These are phyloP conservation scores for Eucalyptus guilfoylei DNA, from an alignment of 345 rosid genomes.

Conservation along the genomic window DNA sequence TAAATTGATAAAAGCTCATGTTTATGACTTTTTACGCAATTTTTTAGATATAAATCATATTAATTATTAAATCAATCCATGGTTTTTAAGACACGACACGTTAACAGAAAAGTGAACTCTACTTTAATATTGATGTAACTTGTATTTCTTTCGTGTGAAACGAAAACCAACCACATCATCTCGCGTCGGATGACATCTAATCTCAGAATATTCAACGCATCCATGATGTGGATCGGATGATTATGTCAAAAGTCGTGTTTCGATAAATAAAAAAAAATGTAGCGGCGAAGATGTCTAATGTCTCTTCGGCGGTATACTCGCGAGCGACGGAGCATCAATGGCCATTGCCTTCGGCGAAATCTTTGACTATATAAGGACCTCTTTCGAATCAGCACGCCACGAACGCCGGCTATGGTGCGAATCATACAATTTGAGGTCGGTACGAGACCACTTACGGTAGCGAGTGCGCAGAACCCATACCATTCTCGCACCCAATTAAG, in stretches of 20 bases:
- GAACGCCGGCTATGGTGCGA: neutral
- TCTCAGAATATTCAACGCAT: neutral
- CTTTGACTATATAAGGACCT: neutral
- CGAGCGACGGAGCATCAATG: neutral
- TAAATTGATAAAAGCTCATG: accelerated
- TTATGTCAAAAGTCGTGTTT: neutral
- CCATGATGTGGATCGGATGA: neutral
- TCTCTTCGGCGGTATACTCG: neutral
- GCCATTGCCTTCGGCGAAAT: neutral
- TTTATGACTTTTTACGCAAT: too few species aligned
- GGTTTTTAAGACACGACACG: neutral
- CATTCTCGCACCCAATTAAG: neutral
- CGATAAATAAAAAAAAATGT: neutral
- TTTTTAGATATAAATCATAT: neutral
- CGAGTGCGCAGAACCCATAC: neutral
- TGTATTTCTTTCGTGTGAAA: neutral
- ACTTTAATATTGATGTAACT: neutral
- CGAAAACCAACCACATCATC: neutral
- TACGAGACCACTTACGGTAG: neutral
- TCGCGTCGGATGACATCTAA: neutral
- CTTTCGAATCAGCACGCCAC: neutral
- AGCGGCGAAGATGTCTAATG: neutral
- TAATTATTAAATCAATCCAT: neutral
- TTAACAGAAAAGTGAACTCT: neutral
- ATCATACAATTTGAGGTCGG: neutral